A percentile compares a stretch with the other conserved stretches of the same genome.
These are phyloP conservation scores for Tetracladium marchalianum DNA, from an alignment of 495 filamentous ascomycete genomes.

Conservation along the genomic window DNA sequence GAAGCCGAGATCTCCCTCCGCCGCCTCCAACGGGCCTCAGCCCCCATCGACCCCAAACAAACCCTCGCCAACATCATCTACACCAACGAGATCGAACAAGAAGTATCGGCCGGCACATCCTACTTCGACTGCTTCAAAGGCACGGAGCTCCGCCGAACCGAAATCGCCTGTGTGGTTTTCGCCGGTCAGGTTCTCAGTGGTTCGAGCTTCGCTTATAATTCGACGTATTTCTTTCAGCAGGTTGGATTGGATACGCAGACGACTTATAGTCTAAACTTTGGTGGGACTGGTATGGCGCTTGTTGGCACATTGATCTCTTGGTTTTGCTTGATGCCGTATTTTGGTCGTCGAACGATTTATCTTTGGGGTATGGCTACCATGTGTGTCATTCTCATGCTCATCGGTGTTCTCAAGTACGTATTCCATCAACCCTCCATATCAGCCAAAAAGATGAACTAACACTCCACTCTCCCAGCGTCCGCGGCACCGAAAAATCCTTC, in stretches of 20 bases:
- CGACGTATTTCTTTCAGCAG: conserved; percentile 57
- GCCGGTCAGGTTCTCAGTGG: conserved; percentile 62
- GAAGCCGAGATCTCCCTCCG: conserved; percentile 38
- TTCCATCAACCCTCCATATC: neutral
- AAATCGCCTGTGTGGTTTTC: conserved; percentile 58
- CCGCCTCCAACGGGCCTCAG: conserved; percentile 27
- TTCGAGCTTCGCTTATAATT: conserved; percentile 57
- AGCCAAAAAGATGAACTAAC: no score
- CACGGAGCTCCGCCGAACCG: conserved; percentile 55
- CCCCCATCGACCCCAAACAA: conserved; percentile 28
- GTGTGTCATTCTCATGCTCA: conserved; percentile 24
- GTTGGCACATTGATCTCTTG: conserved; percentile 42
- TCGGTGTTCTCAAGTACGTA: conserved; percentile 23
- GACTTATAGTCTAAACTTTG: conserved; percentile 32
- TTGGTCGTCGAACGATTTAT: conserved; percentile 44
- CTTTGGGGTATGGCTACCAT: conserved; percentile 35
- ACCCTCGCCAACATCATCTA: conserved; percentile 48
- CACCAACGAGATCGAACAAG: conserved; percentile 48
- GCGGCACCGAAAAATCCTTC: neutral
- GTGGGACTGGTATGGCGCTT: conserved; percentile 11
- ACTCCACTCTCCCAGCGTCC: no score
- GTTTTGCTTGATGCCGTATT: conserved; percentile 31
- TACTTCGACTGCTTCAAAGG: conserved; percentile 62
- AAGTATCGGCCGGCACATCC: conserved; percentile 43
- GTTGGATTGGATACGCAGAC: conserved; percentile 44